Percentiles rank a stretch among this genome's conserved stretches.
phyloP scores from a whole-genome alignment of 2,329 filamentous ascomycete genomes.

The Emmonsiellopsis sp. region DNA sequence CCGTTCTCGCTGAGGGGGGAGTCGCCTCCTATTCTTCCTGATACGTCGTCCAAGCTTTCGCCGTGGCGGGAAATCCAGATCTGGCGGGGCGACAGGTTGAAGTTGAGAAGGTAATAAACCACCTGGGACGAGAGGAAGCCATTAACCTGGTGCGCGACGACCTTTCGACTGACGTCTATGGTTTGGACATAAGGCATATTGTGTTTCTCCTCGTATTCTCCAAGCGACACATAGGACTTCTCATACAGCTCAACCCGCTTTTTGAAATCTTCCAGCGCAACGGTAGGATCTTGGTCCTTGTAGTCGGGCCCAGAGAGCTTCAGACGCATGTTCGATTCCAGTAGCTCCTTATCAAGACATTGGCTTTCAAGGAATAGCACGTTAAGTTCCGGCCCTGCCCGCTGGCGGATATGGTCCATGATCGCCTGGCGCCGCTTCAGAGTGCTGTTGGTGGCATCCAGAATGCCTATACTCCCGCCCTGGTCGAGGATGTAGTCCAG shows the following conservation, averaged over 20 bases:
- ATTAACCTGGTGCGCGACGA: constrained; percentile 80
- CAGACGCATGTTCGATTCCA: constrained; percentile 94
- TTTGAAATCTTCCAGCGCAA: constrained; percentile 84
- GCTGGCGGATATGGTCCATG: constrained; percentile 70
- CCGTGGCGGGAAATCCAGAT: constrained; percentile 98
- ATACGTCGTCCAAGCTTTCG: constrained; percentile 77
- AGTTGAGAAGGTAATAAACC: constrained; percentile 90
- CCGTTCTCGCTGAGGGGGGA: constrained; percentile 76
- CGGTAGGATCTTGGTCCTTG: constrained; percentile 78
- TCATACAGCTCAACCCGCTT: constrained; percentile 87
- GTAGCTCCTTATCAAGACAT: constrained; percentile 71
- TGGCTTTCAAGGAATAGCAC: constrained; percentile 94
- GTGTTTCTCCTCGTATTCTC: constrained; percentile 80
- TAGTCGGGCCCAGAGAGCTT: constrained; percentile 96
- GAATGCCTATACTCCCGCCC: constrained; percentile 83
- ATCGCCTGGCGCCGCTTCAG: constrained; percentile 73
- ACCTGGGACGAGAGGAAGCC: constrained; percentile 90
- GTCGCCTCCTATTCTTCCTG: constrained; percentile 85
- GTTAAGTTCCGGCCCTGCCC: constrained; percentile 75
- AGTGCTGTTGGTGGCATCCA: constrained; percentile 97
- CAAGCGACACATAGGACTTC: constrained; percentile 84
- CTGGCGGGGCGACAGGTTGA: constrained; percentile 88
- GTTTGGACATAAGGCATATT: constrained; percentile 95
- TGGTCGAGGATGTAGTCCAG: constrained; percentile 76
- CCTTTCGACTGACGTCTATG: constrained; percentile 93